Evolutionary conservation across 169 alveolate species (phyloP).

Genomic region (Plasmodium falciparum): DNA sequence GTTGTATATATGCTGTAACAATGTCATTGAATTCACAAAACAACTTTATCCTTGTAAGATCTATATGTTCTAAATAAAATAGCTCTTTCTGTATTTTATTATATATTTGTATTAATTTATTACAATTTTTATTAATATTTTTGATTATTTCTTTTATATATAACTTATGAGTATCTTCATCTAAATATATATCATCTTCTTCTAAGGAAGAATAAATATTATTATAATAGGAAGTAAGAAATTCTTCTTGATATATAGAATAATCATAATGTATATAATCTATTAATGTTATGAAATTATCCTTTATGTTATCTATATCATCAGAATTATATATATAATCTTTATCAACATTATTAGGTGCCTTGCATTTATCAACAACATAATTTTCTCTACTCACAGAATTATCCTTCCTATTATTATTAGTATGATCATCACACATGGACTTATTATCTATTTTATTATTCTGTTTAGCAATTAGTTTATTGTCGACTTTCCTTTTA

Average conservation of each 20-base stretch:
- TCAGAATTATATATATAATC: neutral
- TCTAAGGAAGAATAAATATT: conserved; percentile 4
- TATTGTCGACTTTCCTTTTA: neutral
- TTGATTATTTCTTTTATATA: conserved; percentile 10
- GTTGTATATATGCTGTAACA: conserved; percentile 34
- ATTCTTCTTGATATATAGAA: conserved; percentile 60
- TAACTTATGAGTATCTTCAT: conserved; percentile 1
- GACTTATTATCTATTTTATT: neutral
- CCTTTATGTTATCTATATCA: neutral
- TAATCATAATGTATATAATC: conserved; percentile 54
- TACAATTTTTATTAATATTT: conserved; percentile 40
- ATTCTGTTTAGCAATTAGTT: neutral
- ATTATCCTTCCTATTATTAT: no score
- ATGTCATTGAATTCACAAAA: conserved; percentile 18
- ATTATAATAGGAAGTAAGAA: conserved; percentile 10
- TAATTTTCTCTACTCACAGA: neutral
- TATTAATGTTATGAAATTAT: neutral
- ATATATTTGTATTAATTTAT: conserved; percentile 54
- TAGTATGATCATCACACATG: neutral
- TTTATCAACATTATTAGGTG: neutral
- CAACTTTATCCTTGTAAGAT: conserved; percentile 10
- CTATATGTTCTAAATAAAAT: conserved; percentile 12
- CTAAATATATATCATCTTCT: conserved; percentile 13
- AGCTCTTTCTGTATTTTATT: conserved; percentile 13
- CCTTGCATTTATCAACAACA: neutral